phyloP scores from a whole-genome alignment of 495 filamentous ascomycete genomes.

The Cryomyces minteri region DNA sequence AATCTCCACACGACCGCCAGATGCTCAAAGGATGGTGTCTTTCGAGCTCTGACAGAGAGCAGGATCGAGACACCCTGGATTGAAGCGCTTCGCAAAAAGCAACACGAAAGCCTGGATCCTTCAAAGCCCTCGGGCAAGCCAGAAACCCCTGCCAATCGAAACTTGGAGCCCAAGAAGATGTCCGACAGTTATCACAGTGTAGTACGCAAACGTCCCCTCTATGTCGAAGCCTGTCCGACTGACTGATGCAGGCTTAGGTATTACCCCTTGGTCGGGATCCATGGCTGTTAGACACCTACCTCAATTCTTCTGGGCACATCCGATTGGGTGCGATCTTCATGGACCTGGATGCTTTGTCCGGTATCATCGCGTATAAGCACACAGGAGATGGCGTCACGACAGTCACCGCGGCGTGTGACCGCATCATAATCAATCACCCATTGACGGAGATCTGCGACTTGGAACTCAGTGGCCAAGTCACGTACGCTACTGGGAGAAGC shows the following conservation, averaged over 20 bases:
- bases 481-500: constrained; percentile 60
- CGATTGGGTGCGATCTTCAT: constrained; percentile 59
- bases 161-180: constrained; percentile 44
- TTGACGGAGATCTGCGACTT: constrained; percentile 66
- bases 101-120: constrained; percentile 21
- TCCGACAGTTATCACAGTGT: constrained; percentile 43
- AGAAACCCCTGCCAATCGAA: constrained; percentile 22
- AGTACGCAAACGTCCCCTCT: constrained; percentile 20
- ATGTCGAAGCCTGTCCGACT: constrained; percentile 1
- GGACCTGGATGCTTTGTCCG: constrained; percentile 69
- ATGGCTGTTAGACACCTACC: constrained; percentile 51
- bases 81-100: constrained; percentile 38
- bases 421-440: constrained; percentile 58
- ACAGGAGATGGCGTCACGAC: constrained; percentile 60
- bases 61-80: constrained; percentile 52
- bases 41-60: constrained; percentile 30
- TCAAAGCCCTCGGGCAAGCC: constrained; percentile 11
- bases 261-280: constrained; percentile 49
- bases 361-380: constrained; percentile 66
- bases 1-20: constrained; percentile 8
- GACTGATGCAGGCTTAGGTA: constrained; percentile 24
- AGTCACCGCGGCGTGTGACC: constrained; percentile 66
- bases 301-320: constrained; percentile 47
- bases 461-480: constrained; percentile 61
- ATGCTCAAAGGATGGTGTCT: constrained; percentile 29